Evolutionary conservation across 2,329 filamentous ascomycete genomes (phyloP).

Genomic region (Fusarium bactridioides): DNA sequence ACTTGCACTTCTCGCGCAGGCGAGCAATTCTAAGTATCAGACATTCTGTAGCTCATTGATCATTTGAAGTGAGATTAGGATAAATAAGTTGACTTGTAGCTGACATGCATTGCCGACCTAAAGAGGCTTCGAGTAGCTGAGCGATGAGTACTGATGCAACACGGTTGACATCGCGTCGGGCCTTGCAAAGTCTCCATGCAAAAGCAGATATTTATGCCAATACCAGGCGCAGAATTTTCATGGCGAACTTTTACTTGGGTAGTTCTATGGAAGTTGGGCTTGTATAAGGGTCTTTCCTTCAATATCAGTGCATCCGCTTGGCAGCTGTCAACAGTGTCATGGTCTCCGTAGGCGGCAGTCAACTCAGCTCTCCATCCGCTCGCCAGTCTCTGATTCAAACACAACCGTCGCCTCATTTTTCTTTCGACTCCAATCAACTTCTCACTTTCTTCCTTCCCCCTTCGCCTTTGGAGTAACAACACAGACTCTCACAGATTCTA

Average conservation of each 20-base stretch:
- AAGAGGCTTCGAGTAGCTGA: rapidly evolving
- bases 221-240: background rate
- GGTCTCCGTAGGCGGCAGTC: background rate
- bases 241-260: too few relatives aligned
- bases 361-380: too few relatives aligned
- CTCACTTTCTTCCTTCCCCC: rapidly evolving
- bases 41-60: rapidly evolving
- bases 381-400: too few relatives aligned
- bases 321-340: background rate
- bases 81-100: too few relatives aligned
- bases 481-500: background rate
- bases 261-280: too few relatives aligned
- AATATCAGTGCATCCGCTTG: background rate
- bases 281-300: background rate
- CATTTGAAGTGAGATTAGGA: rapidly evolving
- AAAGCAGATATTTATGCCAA: background rate
- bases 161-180: too few relatives aligned
- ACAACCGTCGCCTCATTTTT: rapidly evolving
- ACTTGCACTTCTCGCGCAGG: background rate
- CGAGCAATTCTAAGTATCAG: background rate
- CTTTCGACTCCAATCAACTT: background rate
- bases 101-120: rapidly evolving
- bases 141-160: background rate
- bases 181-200: background rate
- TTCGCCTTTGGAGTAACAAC: background rate